Percentiles rank a stretch among this genome's conserved stretches.
Conservation (phyloP, 2,329 filamentous ascomycete genomes). For the Rhynchosporium secalis region DNA sequence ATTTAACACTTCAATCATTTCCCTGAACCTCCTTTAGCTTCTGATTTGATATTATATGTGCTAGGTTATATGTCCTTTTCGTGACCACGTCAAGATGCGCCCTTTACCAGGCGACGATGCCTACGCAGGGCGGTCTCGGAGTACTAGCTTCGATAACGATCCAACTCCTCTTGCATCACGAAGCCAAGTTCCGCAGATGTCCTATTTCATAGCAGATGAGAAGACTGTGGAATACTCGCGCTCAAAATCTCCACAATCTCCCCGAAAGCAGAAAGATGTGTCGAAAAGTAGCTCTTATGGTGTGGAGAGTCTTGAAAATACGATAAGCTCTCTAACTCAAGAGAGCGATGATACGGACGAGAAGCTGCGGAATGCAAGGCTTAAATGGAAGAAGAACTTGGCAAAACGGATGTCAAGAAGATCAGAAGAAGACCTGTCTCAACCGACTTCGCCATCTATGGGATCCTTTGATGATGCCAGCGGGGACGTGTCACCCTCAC, state of each 20-base stretch:
- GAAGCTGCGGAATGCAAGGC: constrained; percentile 30
- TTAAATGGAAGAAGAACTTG: constrained; percentile 37
- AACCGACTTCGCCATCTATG: constrained; percentile 36
- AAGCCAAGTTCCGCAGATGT: constrained; percentile 48
- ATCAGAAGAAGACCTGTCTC: constrained; percentile 32
- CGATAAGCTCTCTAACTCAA: constrained; percentile 37
- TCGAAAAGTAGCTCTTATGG: constrained; percentile 40
- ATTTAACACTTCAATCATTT: neutral
- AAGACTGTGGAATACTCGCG: constrained; percentile 47
- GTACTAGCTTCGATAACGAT: constrained; percentile 43
- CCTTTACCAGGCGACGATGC: constrained; percentile 49
- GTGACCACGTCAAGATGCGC: constrained; percentile 43
- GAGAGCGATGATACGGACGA: constrained; percentile 37
- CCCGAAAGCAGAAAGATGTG: constrained; percentile 40
- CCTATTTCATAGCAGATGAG: constrained; percentile 54
- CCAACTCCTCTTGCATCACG: constrained; percentile 40
- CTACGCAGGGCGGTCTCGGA: constrained; percentile 43
- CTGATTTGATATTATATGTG: constrained; percentile 3
- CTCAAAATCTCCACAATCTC: constrained; percentile 37
- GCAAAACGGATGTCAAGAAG: constrained; percentile 23
- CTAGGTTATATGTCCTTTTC: neutral
- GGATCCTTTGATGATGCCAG: constrained; percentile 39
- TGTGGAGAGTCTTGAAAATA: constrained; percentile 40
- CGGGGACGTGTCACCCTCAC: constrained; percentile 39
- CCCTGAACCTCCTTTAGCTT: neutral